phyloP scores from a whole-genome alignment of 805 yeast species.

The Ogataea siamensis region DNA sequence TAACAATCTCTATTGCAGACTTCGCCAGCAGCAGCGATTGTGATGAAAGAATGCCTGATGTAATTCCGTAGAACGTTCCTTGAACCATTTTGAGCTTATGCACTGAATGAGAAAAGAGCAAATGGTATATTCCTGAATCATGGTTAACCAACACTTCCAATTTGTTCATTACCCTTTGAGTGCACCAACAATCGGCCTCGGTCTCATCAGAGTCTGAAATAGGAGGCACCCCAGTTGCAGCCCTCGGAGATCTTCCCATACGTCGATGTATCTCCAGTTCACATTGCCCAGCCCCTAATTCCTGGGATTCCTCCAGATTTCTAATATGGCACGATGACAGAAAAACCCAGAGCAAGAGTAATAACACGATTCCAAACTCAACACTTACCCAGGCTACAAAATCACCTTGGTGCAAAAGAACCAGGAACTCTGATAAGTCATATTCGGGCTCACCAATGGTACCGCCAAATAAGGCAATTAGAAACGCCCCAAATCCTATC shows the following conservation, averaged over 20 bases:
- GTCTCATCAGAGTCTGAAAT: too few relatives aligned
- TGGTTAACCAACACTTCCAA: too few relatives aligned
- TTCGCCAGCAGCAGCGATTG: constrained; percentile 86
- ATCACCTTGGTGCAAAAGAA: constrained; percentile 39
- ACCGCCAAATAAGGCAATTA: constrained; percentile 80
- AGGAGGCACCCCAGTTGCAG: too few relatives aligned
- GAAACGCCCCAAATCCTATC: constrained; percentile 70
- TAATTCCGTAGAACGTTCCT: constrained; percentile 64
- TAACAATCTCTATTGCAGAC: constrained; percentile 67
- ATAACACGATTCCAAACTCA: constrained; percentile 33
- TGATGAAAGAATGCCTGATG: constrained; percentile 78
- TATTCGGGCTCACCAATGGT: constrained; percentile 53
- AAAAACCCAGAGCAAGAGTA: constrained; percentile 32
- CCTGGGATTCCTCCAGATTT: too few relatives aligned
- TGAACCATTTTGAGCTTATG: constrained; percentile 34
- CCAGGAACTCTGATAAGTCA: constrained; percentile 45
- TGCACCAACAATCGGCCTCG: too few relatives aligned
- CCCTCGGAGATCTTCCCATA: too few relatives aligned
- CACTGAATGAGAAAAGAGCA: constrained; percentile 14
- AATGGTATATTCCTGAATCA: neutral
- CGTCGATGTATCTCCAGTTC: too few relatives aligned
- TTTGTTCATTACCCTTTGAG: too few relatives aligned
- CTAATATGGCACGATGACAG: constrained; percentile 17
- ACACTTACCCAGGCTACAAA: constrained; percentile 59
- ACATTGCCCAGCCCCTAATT: too few relatives aligned